Base-by-base conservation (phyloP, 148 eudicot genomes). In the Rhododendron ferrugineum region DNA sequence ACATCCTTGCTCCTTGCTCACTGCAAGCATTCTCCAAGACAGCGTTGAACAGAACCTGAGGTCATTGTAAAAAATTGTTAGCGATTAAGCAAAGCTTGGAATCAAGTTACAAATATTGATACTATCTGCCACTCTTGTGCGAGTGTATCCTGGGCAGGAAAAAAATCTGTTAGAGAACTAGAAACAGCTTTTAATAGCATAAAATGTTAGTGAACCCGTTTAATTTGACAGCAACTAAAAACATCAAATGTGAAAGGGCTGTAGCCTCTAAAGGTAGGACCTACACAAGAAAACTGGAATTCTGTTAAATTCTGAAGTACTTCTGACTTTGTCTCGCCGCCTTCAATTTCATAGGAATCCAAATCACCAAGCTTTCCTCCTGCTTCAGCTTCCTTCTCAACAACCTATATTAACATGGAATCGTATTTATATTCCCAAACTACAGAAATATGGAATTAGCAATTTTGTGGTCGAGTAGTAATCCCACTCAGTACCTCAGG, bases 1-100 rank as follows among this genome's bases (percentile, higher is more conserved):
- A 91, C 98, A 94, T 94, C 84, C 98, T 90, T 76, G 98, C 98
- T 62, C 98, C 98, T 86, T 94, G 98, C 86, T 93, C 98, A 89
- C 98, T 94, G 92, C 95, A 92, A 78, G 98, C 98, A 84, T 94
- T 94, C 90, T 94, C 98, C 90, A 94, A 76, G 76, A 94, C 92
- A 11, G 96, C 98, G 86, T 94, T 93, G 91, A 90, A 94, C 93
- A 94, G 34, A 64, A 92, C 93, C 98, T 94, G 93, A 83, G 72
- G 79, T 23, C 86, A 30, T 78, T 50, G 81, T 40, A 40, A 60
- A 84, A 52, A 40, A 13, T 37, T 80, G 20, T 72, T 83, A 2
- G 28, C 30, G 37, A 84, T 56, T 47, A 68, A 85, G 34, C 86
- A 79, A 49, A 68, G 79, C 34, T 15, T 52, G 70, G 80, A 52